Conservation (phyloP, 805 yeast species). For the Candida multigemmis region DNA sequence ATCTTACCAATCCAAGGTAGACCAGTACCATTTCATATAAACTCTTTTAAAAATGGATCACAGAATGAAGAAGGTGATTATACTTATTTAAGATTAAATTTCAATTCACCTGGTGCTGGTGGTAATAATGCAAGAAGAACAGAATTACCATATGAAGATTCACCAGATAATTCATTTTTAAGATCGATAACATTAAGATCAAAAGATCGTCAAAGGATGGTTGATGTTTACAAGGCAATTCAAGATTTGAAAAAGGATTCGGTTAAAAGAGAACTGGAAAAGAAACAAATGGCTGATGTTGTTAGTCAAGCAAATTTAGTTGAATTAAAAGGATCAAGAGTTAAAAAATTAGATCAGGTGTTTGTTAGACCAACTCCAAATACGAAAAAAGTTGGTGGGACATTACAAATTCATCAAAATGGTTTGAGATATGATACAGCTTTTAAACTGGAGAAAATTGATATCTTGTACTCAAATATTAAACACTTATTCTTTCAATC, state of each 20-base stretch:
- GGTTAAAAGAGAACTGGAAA: slow-evolving; percentile 82
- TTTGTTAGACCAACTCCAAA: slow-evolving; percentile 95
- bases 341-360: slow-evolving; percentile 79
- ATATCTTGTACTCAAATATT: slow-evolving; percentile 80
- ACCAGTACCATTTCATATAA: slow-evolving; percentile 96
- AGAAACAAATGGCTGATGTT: slow-evolving; percentile 87
- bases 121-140: slow-evolving; percentile 60
- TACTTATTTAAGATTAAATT: slow-evolving; percentile 82
- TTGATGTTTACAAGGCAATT: slow-evolving; percentile 81
- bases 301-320: slow-evolving; percentile 83
- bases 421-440: slow-evolving; percentile 92
- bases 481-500: slow-evolving; percentile 95
- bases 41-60: slow-evolving; percentile 87
- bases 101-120: slow-evolving; percentile 86
- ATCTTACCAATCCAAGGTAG: slow-evolving; percentile 88
- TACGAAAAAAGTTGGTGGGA: slow-evolving; percentile 91
- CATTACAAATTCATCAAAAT: slow-evolving; percentile 85
- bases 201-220: slow-evolving; percentile 83
- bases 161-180: slow-evolving; percentile 76
- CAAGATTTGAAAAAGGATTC: slow-evolving; percentile 89
- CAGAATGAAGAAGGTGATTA: slow-evolving; percentile 95
- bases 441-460: slow-evolving; percentile 74
- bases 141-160: slow-evolving; percentile 86
- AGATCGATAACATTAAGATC: slow-evolving; percentile 84
- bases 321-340: slow-evolving; percentile 76